phyloP scores from a whole-genome alignment of 2,329 filamentous ascomycete genomes.

The Xylaria sp. region DNA sequence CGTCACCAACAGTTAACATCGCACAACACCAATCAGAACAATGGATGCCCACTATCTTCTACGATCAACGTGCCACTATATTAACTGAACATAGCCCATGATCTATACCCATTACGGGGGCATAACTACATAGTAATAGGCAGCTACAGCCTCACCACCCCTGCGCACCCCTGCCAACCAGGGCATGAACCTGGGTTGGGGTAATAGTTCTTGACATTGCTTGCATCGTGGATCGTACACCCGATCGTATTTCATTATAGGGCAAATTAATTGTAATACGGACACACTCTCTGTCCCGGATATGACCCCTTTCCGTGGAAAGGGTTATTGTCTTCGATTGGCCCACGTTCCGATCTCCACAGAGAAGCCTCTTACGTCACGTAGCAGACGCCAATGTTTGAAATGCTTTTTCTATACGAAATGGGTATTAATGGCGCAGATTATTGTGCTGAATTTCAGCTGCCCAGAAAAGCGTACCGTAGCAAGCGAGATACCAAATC shows the following conservation, averaged over 20 bases:
- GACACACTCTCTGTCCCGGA: not conserved
- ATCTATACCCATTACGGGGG: constrained; percentile 5
- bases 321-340: not conserved
- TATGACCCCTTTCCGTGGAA: constrained; percentile 1
- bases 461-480: not conserved
- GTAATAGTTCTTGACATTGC: constrained; percentile 1
- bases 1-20: constrained; percentile 3
- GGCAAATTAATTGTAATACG: constrained; percentile 22
- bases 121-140: not conserved
- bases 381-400: not conserved
- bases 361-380: constrained; percentile 4
- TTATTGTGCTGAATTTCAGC: not conserved
- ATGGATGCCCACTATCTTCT: not conserved
- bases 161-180: constrained; percentile 6
- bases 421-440: not conserved
- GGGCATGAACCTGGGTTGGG: constrained; percentile 13
- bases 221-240: not conserved
- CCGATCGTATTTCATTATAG: not conserved
- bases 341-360: not conserved
- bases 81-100: not conserved
- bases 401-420: constrained; percentile 7
- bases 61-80: not conserved
- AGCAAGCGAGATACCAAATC: not conserved
- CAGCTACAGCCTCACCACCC: constrained; percentile 18
- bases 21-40: constrained; percentile 1